phyloP scores from a whole-genome alignment of 345 rosid species.

The Sonneratia caseolaris region DNA sequence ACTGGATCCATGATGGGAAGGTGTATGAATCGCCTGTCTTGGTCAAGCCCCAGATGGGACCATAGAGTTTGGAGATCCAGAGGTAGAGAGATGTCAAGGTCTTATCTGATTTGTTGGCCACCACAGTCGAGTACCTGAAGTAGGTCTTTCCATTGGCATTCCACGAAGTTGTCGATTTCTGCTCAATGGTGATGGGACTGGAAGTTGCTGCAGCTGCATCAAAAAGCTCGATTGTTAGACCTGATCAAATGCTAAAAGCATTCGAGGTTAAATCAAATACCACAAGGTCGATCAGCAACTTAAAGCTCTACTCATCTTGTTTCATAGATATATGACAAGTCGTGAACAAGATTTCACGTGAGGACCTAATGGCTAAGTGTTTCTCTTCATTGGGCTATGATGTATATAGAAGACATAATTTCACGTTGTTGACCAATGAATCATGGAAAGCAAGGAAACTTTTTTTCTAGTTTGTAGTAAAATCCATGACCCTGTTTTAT shows the following conservation, averaged over 20 bases:
- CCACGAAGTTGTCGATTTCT: slow-evolving; percentile 78
- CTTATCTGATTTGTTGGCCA: slow-evolving; percentile 69
- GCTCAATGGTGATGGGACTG: slow-evolving; percentile 45
- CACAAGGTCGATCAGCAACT: not conserved
- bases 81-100: slow-evolving; percentile 53
- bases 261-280: not conserved
- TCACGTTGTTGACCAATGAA: not conserved
- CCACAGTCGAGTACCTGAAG: slow-evolving; percentile 67
- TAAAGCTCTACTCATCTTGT: not conserved
- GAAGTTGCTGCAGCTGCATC: slow-evolving; percentile 43
- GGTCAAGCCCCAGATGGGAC: slow-evolving; percentile 86
- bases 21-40: slow-evolving; percentile 44
- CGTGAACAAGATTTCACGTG: too few species aligned
- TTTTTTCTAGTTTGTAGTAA: too few species aligned
- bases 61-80: slow-evolving; percentile 69
- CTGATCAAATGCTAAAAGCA: too few species aligned
- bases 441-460: not conserved
- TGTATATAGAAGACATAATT: too few species aligned
- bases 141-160: slow-evolving; percentile 54
- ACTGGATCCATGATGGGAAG: slow-evolving; percentile 69
- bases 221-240: not conserved
- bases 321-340: too few species aligned
- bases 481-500: not conserved
- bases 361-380: too few species aligned
- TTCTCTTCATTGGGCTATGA: too few species aligned